Conservation (phyloP, 768 basidiomycete genomes). For the Glaciozyma antarctica region DNA sequence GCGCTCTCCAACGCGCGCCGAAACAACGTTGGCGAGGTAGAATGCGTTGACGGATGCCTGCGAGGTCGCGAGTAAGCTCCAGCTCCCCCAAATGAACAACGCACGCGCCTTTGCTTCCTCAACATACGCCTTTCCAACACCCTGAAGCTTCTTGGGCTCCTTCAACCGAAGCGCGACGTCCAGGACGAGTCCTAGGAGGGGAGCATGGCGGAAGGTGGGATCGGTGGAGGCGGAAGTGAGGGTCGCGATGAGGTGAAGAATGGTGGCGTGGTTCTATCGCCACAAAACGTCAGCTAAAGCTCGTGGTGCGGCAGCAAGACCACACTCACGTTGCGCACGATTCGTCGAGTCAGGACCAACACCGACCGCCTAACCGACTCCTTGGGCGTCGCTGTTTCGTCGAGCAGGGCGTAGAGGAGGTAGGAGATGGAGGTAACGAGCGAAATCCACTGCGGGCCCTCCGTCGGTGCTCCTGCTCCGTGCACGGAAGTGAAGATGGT, state of each 20-base stretch:
- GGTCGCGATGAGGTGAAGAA: slow-evolving; percentile 14
- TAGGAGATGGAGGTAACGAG: slow-evolving; percentile 53
- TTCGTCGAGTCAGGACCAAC: slow-evolving; percentile 54
- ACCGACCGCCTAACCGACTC: slow-evolving; percentile 54
- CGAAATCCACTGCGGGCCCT: slow-evolving; percentile 44
- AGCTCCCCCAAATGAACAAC: background rate
- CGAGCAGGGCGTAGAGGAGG: slow-evolving; percentile 51
- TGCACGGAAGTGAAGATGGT: slow-evolving; percentile 49
- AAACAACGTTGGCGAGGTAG: slow-evolving; percentile 55
- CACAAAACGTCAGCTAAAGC: background rate
- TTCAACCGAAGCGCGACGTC: slow-evolving; percentile 24
- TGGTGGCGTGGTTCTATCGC: background rate
- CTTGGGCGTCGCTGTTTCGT: slow-evolving; percentile 50
- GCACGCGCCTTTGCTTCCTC: slow-evolving; percentile 46
- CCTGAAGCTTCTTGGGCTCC: slow-evolving; percentile 35
- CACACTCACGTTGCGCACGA: slow-evolving; percentile 52
- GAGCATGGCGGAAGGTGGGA: slow-evolving; percentile 34
- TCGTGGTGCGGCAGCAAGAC: background rate
- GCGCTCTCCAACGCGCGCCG: slow-evolving; percentile 59
- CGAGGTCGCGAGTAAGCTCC: background rate
- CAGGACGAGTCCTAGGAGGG: slow-evolving; percentile 59
- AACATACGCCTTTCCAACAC: slow-evolving; percentile 44
- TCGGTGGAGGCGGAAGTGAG: slow-evolving; percentile 18
- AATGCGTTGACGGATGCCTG: slow-evolving; percentile 48
- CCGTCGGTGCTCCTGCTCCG: slow-evolving; percentile 36